Conservation (phyloP, 208 protist genomes). For the Leishmania gerbilli region DNA sequence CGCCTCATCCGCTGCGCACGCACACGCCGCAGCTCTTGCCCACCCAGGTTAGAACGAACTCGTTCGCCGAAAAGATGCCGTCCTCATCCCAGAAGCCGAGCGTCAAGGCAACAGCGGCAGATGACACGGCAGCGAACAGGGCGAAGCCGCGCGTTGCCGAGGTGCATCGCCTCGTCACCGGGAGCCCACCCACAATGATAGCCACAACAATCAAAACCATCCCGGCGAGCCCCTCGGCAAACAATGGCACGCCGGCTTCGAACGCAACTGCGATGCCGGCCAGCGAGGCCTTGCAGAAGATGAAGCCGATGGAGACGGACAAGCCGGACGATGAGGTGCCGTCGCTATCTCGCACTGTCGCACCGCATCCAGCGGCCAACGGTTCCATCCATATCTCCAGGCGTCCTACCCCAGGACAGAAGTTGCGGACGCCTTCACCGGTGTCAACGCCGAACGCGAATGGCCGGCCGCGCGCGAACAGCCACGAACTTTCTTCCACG, state of each 20-base stretch:
- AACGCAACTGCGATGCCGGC: neutral
- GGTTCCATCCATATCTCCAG: constrained; percentile 8
- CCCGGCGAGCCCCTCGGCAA: neutral
- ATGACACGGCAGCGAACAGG: neutral
- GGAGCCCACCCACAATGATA: neutral
- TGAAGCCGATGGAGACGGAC: neutral
- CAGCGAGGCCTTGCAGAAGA: constrained; percentile 5
- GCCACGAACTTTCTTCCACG: neutral
- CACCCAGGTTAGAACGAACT: constrained; percentile 1
- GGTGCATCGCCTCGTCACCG: constrained; percentile 17
- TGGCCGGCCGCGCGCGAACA: neutral
- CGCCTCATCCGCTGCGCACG: constrained; percentile 11
- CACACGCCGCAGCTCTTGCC: constrained; percentile 19
- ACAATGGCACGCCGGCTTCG: neutral
- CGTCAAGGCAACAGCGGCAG: constrained; percentile 2
- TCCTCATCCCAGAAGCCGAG: neutral
- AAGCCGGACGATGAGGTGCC: constrained; percentile 7
- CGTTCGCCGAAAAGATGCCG: neutral
- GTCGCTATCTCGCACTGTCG: neutral
- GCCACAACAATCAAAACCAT: neutral
- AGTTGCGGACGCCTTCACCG: constrained; percentile 3
- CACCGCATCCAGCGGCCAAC: neutral
- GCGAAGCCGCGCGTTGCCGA: constrained; percentile 16
- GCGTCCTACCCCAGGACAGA: constrained; percentile 2
- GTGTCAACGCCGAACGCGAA: neutral